Evolutionary conservation across 768 basidiomycete genomes (phyloP).

Genomic region (Hypholoma sublateritium): DNA sequence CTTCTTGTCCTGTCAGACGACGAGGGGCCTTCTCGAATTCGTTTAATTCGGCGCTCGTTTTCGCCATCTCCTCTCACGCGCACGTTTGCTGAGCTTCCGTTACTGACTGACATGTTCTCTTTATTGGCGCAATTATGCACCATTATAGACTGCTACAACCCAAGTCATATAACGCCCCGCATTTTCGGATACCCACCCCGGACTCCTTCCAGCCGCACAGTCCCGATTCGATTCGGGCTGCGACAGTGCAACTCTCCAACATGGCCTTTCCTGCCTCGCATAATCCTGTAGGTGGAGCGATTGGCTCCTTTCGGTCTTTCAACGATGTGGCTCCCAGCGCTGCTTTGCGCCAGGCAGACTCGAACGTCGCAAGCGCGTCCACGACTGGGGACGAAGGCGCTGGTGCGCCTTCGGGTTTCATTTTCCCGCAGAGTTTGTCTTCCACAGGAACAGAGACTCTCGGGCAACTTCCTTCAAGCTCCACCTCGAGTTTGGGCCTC

Average conservation of each 20-base stretch:
- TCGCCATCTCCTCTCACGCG: slow-evolving; percentile 16
- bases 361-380: background rate
- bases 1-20: slow-evolving; percentile 11
- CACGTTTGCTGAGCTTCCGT: slow-evolving; percentile 15
- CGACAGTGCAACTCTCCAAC: slow-evolving; percentile 64
- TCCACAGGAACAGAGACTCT: background rate
- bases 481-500: slow-evolving; percentile 17
- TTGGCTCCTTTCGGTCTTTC: slow-evolving; percentile 11
- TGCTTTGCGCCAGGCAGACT: too few species aligned
- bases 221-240: slow-evolving; percentile 62
- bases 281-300: slow-evolving; percentile 2
- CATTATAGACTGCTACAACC: slow-evolving; percentile 55
- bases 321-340: background rate
- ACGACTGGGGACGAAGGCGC: background rate
- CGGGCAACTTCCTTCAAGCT: slow-evolving; percentile 5
- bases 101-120: slow-evolving; percentile 10
- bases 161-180: slow-evolving; percentile 41
- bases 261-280: slow-evolving; percentile 38
- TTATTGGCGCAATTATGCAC: slow-evolving; percentile 11
- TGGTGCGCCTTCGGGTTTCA: slow-evolving; percentile 14
- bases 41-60: slow-evolving; percentile 11
- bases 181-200: slow-evolving; percentile 7
- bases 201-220: slow-evolving; percentile 42
- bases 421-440: slow-evolving; percentile 20
- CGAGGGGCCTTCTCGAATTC: slow-evolving; percentile 14